phyloP scores from a whole-genome alignment of 2,329 filamentous ascomycete species.

The Sporothrix euskadiensis region DNA sequence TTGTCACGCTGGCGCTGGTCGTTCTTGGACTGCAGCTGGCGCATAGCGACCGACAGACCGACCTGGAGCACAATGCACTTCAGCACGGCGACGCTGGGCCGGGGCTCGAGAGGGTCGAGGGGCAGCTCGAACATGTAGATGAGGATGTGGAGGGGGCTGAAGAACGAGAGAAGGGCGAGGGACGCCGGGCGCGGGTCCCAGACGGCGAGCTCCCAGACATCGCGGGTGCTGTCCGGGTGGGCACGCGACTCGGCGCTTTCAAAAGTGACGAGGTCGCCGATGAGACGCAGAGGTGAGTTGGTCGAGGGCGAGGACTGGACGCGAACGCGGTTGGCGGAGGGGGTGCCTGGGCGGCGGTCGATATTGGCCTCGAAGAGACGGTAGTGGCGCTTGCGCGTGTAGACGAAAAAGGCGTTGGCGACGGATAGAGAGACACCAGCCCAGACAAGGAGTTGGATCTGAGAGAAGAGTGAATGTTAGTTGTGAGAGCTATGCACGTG shows the following conservation, averaged over 20 bases:
- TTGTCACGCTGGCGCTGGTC: constrained; percentile 83
- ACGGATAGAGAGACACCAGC: constrained; percentile 65
- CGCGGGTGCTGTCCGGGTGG: constrained; percentile 75
- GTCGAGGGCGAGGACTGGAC: constrained; percentile 76
- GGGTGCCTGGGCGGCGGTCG: constrained; percentile 72
- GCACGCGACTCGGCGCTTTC: constrained; percentile 78
- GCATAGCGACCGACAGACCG: constrained; percentile 75
- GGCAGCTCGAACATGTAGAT: constrained; percentile 89
- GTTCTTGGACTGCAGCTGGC: constrained; percentile 71
- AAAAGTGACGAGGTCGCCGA: constrained; percentile 66
- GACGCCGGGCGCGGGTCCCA: constrained; percentile 92
- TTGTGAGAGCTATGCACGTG: not conserved
- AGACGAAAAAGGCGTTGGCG: constrained; percentile 77
- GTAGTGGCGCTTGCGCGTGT: constrained; percentile 80
- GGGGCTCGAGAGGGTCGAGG: constrained; percentile 69
- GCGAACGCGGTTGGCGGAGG: constrained; percentile 83
- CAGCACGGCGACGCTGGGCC: constrained; percentile 82
- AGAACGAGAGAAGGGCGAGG: constrained; percentile 80
- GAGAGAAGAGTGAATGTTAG: constrained; percentile 28
- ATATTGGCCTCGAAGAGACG: constrained; percentile 86
- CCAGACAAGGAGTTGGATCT: constrained; percentile 73
- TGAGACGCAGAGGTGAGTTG: constrained; percentile 73
- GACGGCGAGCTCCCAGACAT: constrained; percentile 92
- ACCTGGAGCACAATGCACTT: constrained; percentile 75
- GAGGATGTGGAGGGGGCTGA: constrained; percentile 90